Evolutionary conservation across 2,329 filamentous ascomycete genomes (phyloP).

Genomic region (Colletotrichum viniferum): DNA sequence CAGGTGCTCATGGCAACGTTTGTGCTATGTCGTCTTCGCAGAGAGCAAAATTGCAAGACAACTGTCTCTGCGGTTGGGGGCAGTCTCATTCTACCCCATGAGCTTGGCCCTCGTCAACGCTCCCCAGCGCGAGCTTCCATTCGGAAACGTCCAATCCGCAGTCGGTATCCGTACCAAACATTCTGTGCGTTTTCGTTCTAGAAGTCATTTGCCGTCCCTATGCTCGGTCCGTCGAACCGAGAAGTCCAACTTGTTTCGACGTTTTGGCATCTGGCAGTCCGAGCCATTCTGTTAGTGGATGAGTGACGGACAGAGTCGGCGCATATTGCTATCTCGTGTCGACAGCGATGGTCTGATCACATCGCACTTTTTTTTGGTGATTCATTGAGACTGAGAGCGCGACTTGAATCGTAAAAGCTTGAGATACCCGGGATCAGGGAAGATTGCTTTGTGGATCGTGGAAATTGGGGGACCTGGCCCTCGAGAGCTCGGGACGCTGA

Average conservation of each 20-base stretch:
- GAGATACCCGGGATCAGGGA: slow-evolving; percentile 11
- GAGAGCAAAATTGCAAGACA: background rate
- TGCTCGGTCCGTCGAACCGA: background rate
- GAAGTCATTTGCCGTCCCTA: background rate
- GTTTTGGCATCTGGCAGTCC: background rate
- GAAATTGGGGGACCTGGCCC: slow-evolving; percentile 6
- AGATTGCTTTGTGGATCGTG: slow-evolving; percentile 1
- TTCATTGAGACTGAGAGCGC: background rate
- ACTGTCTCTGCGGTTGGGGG: background rate
- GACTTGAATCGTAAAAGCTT: slow-evolving; percentile 18
- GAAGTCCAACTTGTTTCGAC: background rate
- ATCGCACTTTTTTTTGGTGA: slow-evolving; percentile 11
- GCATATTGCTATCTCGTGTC: background rate
- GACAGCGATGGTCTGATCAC: slow-evolving; percentile 9
- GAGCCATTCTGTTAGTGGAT: background rate
- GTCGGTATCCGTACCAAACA: background rate
- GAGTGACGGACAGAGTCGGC: background rate
- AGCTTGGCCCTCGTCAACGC: background rate
- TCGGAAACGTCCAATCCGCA: background rate
- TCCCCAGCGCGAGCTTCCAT: background rate
- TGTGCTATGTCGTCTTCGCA: background rate
- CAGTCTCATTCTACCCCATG: background rate
- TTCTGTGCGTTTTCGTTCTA: background rate
- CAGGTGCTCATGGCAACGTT: background rate
- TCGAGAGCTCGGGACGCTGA: background rate